These are phyloP conservation scores for Fusarium verticillioides DNA, from an alignment of 2,329 filamentous ascomycete species.

Conservation along the genomic window DNA sequence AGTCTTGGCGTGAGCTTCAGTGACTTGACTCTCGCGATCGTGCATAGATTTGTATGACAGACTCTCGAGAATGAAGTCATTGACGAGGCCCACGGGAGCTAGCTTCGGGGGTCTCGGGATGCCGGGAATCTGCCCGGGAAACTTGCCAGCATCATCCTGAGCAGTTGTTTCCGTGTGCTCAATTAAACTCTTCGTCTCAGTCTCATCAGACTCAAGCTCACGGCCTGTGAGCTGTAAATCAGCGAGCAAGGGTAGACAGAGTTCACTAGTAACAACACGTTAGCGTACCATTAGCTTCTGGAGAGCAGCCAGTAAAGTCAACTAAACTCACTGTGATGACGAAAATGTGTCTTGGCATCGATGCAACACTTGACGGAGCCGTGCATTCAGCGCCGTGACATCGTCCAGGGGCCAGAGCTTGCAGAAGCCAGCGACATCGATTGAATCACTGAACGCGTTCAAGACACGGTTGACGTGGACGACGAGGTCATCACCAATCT, in stretches of 20 bases:
- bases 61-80: constrained; percentile 48
- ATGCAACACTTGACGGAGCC: constrained; percentile 32
- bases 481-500: constrained; percentile 42
- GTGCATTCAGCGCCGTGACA: constrained; percentile 27
- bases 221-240: not conserved
- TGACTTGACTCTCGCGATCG: constrained; percentile 47
- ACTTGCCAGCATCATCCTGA: not conserved
- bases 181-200: not conserved
- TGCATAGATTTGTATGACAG: constrained; percentile 49
- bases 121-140: not conserved
- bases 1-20: constrained; percentile 46
- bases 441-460: not conserved
- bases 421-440: constrained; percentile 18
- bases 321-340: constrained; percentile 10
- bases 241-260: not conserved
- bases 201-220: not conserved
- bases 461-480: constrained; percentile 36
- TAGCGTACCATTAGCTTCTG: not conserved
- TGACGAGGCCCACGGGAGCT: constrained; percentile 39
- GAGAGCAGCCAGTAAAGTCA: not conserved
- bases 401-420: constrained; percentile 35
- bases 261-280: not conserved
- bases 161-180: not conserved
- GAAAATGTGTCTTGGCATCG: constrained; percentile 14
- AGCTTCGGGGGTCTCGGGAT: not conserved